Conservation (phyloP, 75 land plant genomes). For the Sequoiadendron giganteum region DNA sequence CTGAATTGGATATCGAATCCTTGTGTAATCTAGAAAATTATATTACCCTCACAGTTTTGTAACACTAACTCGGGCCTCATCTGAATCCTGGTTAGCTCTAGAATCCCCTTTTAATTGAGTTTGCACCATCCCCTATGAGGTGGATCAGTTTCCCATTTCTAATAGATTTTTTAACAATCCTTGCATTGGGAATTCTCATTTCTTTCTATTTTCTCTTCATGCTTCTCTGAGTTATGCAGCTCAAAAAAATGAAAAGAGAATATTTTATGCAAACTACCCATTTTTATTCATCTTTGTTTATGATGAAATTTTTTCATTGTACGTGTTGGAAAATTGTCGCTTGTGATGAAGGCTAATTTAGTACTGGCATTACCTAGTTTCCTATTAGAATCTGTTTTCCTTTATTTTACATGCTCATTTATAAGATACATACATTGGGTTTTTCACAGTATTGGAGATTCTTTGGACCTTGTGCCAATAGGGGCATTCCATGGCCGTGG, state of each 20-base stretch:
- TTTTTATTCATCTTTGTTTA: neutral
- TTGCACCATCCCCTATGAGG: neutral
- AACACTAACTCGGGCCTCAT: neutral
- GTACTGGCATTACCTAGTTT: neutral
- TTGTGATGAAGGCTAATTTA: neutral
- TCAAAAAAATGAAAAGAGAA: neutral
- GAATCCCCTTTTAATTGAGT: neutral
- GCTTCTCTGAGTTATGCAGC: neutral
- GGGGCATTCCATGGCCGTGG: slow-evolving; percentile 99
- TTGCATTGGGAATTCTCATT: neutral
- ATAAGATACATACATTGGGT: neutral
- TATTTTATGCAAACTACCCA: neutral
- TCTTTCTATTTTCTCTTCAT: neutral
- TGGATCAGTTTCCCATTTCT: neutral
- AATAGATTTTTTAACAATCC: neutral
- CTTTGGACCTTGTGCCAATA: slow-evolving; percentile 98
- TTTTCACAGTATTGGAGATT: slow-evolving; percentile 83
- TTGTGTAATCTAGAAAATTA: neutral
- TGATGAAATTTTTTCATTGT: neutral
- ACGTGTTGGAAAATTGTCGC: neutral
- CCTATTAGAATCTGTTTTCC: neutral
- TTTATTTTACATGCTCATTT: neutral
- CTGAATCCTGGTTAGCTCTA: neutral
- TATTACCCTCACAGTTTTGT: neutral
- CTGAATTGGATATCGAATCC: neutral